Percentiles rank a stretch among this genome's conserved stretches.
phyloP scores from a whole-genome alignment of 208 protist species.

The Crithidia brevicula region DNA sequence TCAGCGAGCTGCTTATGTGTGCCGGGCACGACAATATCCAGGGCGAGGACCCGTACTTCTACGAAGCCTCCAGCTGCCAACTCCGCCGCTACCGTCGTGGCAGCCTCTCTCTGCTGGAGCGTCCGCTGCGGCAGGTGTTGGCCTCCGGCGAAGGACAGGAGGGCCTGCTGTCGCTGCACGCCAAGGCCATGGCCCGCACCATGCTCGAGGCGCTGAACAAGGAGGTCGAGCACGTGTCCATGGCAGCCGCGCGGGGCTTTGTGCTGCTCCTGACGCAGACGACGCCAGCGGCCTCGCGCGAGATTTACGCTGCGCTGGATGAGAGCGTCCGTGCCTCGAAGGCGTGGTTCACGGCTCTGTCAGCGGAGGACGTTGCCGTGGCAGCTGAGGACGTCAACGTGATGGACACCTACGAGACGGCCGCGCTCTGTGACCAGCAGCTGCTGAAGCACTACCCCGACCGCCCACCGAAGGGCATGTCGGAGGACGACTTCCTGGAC shows the following conservation, averaged over 20 bases:
- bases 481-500: conserved; percentile 83
- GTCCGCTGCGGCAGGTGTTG: conserved; percentile 27
- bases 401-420: conserved; percentile 63
- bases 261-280: conserved; percentile 64
- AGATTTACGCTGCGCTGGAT: conserved; percentile 41
- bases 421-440: conserved; percentile 63
- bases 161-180: conserved; percentile 56
- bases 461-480: conserved; percentile 84
- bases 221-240: conserved; percentile 42
- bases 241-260: conserved; percentile 75
- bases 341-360: conserved; percentile 61
- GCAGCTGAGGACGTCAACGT: conserved; percentile 53
- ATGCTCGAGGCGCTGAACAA: conserved; percentile 39
- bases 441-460: conserved; percentile 82
- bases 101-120: conserved; percentile 32
- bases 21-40: conserved; percentile 83
- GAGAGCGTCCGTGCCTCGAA: conserved; percentile 43
- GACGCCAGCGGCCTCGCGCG: conserved; percentile 39
- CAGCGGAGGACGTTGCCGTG: conserved; percentile 73
- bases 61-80: conserved; percentile 34
- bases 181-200: conserved; percentile 37
- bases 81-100: conserved; percentile 25
- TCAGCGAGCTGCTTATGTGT: conserved; percentile 76
- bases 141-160: conserved; percentile 20
- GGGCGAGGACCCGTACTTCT: conserved; percentile 71